Evolutionary conservation across 768 basidiomycete genomes (phyloP), one percentile per base, ranked within the genome.

Genomic region (Lentinula edodes): DNA sequence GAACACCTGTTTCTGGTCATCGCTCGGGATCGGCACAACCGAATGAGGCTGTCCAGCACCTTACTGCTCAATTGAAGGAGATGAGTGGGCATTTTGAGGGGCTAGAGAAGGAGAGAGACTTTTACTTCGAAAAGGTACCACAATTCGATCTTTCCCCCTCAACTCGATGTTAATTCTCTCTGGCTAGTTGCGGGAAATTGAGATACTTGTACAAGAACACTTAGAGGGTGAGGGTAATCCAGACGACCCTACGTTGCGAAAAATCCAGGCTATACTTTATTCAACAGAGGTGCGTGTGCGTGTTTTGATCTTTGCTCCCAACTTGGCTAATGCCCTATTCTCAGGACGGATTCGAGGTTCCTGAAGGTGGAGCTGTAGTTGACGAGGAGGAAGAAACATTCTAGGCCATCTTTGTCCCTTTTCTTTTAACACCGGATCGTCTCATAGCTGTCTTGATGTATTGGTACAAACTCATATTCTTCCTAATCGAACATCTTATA

Each of bases 51-150:
- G 70, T 95, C 6, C 79, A 85, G 64, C 79, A 79, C 45, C 75
- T 96, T 60, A 90, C 90, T 64, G 74, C 77, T 0, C 93, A 98
- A 73, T 78, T 97, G 60, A 82, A 84, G 64, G 97, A 98, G 64
- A 80, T 97, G 78, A 84, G 85, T 39, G 72, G 78, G 0, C 90
- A 93, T 69, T 77, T 97, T 65, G 94, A 95, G 70, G 91, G 92
- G 1, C 77, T 98, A 42, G 95, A 98, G 80, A 98, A 95, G 79
- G 97, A 99, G 76, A 79, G 95, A 51, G 95, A 98, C 73, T 98
- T 99, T 74, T 99, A 99, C 76, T 99, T 98, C 74, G 88, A 90
- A 69, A 99, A 98, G 85, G 95, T 96, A 66, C 52, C 81, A 67
- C 34, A 23, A 34, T 52, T 38, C 12, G 12, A n/a, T 41, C 34